A percentile compares a stretch with the other conserved stretches of the same genome.
Evolutionary conservation across 306 rosid species (phyloP).

Genomic region (Myrica gale): DNA sequence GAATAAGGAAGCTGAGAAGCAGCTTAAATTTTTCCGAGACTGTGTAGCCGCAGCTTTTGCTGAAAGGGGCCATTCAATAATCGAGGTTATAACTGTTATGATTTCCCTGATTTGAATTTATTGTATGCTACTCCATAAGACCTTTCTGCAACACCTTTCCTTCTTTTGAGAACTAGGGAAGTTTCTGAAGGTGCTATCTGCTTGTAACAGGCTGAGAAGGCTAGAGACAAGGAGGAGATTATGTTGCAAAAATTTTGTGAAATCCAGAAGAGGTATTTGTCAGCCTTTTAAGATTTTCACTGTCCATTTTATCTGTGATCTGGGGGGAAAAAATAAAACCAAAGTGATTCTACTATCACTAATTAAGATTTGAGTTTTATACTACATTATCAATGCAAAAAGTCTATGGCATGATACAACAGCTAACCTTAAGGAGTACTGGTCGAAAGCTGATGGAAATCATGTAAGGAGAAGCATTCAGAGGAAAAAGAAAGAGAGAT

Average conservation of each 20-base stretch:
- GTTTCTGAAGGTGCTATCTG: slow-evolving; percentile 30
- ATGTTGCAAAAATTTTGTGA: slow-evolving; percentile 50
- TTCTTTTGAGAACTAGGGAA: slow-evolving; percentile 5
- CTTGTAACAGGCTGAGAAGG: slow-evolving; percentile 79
- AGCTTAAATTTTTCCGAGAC: slow-evolving; percentile 91
- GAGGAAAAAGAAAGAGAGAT: slow-evolving; percentile 8
- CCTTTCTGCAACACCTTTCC: not conserved
- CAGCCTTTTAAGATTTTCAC: slow-evolving; percentile 16
- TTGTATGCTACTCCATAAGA: not conserved
- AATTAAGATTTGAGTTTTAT: no score
- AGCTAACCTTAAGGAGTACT: not conserved
- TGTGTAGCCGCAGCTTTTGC: slow-evolving; percentile 96
- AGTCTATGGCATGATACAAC: no score
- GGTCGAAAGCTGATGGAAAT: slow-evolving; percentile 17
- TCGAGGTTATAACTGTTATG: slow-evolving; percentile 59
- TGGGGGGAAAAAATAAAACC: not conserved
- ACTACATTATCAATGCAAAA: no score
- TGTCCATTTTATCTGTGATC: slow-evolving; percentile 6
- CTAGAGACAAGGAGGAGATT: slow-evolving; percentile 81
- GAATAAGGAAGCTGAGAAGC: slow-evolving; percentile 96
- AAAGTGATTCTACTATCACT: slow-evolving; percentile 13
- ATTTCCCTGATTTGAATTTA: not conserved
- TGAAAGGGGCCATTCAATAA: slow-evolving; percentile 85
- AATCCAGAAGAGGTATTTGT: slow-evolving; percentile 62
- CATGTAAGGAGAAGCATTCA: slow-evolving; percentile 22